These are phyloP conservation scores for Aspergillus fijiensis DNA, from an alignment of 2,329 filamentous ascomycete genomes.

Conservation along the genomic window DNA sequence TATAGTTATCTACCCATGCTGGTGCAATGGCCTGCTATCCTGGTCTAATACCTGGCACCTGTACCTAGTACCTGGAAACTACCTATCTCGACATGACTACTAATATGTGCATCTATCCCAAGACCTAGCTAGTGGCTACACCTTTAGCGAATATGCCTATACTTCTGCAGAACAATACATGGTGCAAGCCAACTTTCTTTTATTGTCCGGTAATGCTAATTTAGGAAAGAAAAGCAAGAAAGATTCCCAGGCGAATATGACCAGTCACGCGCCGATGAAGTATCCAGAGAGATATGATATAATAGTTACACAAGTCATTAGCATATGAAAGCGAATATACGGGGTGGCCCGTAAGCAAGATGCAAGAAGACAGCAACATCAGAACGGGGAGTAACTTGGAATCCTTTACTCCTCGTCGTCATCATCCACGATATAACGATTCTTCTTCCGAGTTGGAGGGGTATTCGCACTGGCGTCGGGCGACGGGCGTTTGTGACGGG, in stretches of 20 bases:
- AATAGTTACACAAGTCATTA: slow-evolving; percentile 15
- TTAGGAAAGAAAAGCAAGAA: not conserved
- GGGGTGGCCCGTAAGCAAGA: not conserved
- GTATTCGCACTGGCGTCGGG: slow-evolving; percentile 29
- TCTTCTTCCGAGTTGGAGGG: slow-evolving; percentile 46
- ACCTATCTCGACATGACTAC: not conserved
- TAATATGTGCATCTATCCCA: not conserved
- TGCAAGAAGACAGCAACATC: not conserved
- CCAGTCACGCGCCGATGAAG: slow-evolving; percentile 5
- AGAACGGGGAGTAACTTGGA: slow-evolving; percentile 8
- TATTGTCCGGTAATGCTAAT: not conserved
- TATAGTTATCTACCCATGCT: not conserved
- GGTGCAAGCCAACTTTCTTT: not conserved
- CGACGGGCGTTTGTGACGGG: slow-evolving; percentile 30
- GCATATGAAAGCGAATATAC: slow-evolving; percentile 8
- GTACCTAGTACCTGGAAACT: not conserved
- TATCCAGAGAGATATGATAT: slow-evolving; percentile 3
- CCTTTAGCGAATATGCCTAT: not conserved
- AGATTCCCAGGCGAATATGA: not conserved
- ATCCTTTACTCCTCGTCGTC: slow-evolving; percentile 47
- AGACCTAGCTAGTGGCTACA: not conserved
- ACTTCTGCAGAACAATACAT: not conserved
- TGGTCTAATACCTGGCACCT: too few relatives aligned
- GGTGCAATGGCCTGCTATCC: not conserved
- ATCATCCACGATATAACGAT: slow-evolving; percentile 49